Conservation (phyloP, 208 protist genomes). For the Trypanosoma caninum region DNA sequence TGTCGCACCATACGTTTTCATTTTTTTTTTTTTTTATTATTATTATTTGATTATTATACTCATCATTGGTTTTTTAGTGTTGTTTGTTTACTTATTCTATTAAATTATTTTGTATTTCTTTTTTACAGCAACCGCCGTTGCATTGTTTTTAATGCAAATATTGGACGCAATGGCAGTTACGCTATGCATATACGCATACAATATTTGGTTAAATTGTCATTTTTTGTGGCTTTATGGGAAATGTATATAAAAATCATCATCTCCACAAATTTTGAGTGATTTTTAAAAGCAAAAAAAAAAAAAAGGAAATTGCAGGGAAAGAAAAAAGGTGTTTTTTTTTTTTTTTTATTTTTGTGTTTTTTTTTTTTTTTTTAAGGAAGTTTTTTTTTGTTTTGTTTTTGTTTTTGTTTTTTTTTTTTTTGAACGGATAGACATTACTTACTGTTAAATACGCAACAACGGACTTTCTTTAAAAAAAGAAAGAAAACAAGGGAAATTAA, state of each 20-base stretch:
- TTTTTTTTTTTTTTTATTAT: too few species aligned
- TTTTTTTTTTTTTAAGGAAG: neutral
- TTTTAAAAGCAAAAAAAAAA: neutral
- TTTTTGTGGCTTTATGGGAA: slow-evolving; percentile 19
- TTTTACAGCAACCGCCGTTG: too few species aligned
- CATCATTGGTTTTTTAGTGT: too few species aligned
- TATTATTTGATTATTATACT: too few species aligned
- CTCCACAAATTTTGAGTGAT: neutral
- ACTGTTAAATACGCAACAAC: neutral
- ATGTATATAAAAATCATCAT: neutral
- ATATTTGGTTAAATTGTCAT: too few species aligned
- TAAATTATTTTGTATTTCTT: too few species aligned
- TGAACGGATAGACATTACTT: neutral
- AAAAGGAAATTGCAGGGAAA: neutral
- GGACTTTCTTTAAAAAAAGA: neutral
- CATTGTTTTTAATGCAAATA: too few species aligned
- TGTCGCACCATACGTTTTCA: too few species aligned
- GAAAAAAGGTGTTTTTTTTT: neutral
- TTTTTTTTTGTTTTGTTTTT: neutral
- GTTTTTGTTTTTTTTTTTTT: neutral
- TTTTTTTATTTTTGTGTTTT: neutral
- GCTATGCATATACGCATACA: too few species aligned
- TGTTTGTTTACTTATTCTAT: too few species aligned
- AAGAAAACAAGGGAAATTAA: neutral
- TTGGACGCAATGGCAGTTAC: too few species aligned